These are phyloP conservation scores for Tephrocybe sp. DNA, from an alignment of 768 basidiomycete genomes.

Conservation along the genomic window DNA sequence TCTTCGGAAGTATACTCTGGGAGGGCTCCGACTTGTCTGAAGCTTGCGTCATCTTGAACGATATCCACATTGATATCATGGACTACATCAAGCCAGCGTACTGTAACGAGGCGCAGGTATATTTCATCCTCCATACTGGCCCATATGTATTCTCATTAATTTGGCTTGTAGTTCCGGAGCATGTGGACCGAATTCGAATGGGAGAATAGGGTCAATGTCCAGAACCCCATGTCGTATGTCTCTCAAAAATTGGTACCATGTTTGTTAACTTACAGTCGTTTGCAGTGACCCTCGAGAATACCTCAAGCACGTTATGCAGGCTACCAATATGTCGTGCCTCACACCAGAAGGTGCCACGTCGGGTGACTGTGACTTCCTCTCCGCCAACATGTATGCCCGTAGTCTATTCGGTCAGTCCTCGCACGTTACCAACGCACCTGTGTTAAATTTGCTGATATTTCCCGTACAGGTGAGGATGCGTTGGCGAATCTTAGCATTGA, in stretches of 20 bases:
- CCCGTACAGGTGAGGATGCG: conserved; percentile 81
- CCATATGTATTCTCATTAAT: neutral
- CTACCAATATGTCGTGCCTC: conserved; percentile 96
- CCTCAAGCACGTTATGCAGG: conserved; percentile 92
- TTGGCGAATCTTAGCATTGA: conserved; percentile 95
- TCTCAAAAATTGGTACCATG: neutral
- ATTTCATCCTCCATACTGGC: conserved; percentile 9
- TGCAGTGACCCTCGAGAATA: conserved; percentile 82
- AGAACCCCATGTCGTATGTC: conserved; percentile 76
- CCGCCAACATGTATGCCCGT: conserved; percentile 94
- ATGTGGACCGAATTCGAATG: conserved; percentile 99
- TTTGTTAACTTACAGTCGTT: conserved; percentile 1
- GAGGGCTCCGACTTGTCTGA: conserved; percentile 87
- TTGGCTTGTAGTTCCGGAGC: conserved; percentile 71
- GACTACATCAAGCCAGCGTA: conserved; percentile 97
- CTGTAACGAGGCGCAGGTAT: conserved; percentile 91
- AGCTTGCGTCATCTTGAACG: conserved; percentile 91
- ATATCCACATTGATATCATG: conserved; percentile 99
- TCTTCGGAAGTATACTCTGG: conserved; percentile 98
- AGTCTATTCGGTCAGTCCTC: conserved; percentile 80
- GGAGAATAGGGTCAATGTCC: conserved; percentile 98
- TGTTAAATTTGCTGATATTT: neutral
- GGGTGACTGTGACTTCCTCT: conserved; percentile 96
- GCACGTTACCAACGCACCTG: neutral
- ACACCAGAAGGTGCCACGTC: conserved; percentile 94